phyloP scores from a whole-genome alignment of 2,329 filamentous ascomycete genomes.

The Paecilomyces fulvus region DNA sequence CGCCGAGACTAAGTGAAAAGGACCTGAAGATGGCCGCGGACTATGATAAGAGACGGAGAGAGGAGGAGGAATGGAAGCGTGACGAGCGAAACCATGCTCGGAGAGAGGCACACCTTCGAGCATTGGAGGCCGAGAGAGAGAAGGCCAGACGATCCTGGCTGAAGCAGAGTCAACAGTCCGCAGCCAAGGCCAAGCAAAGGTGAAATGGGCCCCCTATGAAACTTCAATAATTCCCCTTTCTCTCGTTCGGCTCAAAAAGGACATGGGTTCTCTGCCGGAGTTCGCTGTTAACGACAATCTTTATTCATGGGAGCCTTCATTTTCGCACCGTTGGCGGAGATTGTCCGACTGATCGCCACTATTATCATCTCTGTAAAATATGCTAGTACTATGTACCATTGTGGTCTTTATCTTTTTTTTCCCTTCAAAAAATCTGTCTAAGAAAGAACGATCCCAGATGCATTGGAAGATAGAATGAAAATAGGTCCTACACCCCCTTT shows the following conservation, averaged over 20 bases:
- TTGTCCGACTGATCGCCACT: not conserved
- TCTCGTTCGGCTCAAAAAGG: not conserved
- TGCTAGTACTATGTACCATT: not conserved
- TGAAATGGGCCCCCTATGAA: not conserved
- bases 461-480: not conserved
- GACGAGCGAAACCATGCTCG: constrained; percentile 28
- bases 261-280: not conserved
- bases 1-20: constrained; percentile 19
- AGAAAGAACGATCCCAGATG: not conserved
- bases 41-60: constrained; percentile 21
- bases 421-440: constrained; percentile 1
- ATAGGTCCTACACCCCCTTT: not conserved
- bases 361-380: not conserved
- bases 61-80: constrained; percentile 21
- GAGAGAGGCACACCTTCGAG: constrained; percentile 17
- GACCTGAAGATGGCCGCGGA: constrained; percentile 20
- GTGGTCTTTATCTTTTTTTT: constrained; percentile 1
- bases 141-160: constrained; percentile 13
- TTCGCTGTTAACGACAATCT: not conserved
- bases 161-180: constrained; percentile 2
- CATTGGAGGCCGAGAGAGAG: constrained; percentile 15
- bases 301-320: not conserved
- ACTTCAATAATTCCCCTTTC: not conserved
- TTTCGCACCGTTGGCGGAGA: not conserved
- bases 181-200: constrained; percentile 5